phyloP scores from a whole-genome alignment of 768 basidiomycete genomes.

The Termitomyces sp. region DNA sequence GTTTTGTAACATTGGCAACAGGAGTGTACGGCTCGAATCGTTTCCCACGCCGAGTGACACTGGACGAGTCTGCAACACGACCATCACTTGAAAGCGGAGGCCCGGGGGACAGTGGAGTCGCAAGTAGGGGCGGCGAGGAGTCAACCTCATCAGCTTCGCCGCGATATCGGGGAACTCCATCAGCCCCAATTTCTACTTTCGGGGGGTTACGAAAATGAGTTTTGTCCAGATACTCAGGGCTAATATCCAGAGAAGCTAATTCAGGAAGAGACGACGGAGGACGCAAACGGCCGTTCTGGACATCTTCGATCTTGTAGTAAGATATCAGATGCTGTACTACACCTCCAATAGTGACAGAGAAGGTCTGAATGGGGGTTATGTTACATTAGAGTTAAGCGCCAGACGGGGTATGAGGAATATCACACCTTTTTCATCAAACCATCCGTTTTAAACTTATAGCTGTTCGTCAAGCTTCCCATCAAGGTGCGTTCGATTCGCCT shows the following conservation, averaged over 20 bases:
- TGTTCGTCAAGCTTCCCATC: slow-evolving; percentile 88
- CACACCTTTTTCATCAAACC: slow-evolving; percentile 97
- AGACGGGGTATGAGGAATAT: slow-evolving; percentile 1
- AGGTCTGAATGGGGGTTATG: slow-evolving; percentile 52
- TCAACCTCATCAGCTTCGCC: slow-evolving; percentile 78
- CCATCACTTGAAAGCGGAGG: slow-evolving; percentile 46
- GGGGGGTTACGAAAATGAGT: slow-evolving; percentile 90
- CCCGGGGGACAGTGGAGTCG: slow-evolving; percentile 38
- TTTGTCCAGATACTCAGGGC: slow-evolving; percentile 82
- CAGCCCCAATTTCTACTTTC: slow-evolving; percentile 78
- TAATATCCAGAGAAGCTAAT: slow-evolving; percentile 80
- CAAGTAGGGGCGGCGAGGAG: slow-evolving; percentile 31
- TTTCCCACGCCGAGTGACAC: slow-evolving; percentile 7
- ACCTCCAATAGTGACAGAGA: slow-evolving; percentile 81
- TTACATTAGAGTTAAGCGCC: slow-evolving; percentile 5
- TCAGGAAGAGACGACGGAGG: slow-evolving; percentile 87
- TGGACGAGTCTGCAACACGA: slow-evolving; percentile 29
- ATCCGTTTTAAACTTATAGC: slow-evolving; percentile 87
- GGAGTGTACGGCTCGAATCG: slow-evolving; percentile 15
- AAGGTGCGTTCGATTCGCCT: slow-evolving; percentile 75
- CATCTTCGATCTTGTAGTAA: slow-evolving; percentile 92
- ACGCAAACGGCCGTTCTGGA: slow-evolving; percentile 81
- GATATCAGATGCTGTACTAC: slow-evolving; percentile 91
- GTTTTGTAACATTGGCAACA: slow-evolving; percentile 9
- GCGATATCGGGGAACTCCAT: slow-evolving; percentile 78